Percentiles rank a stretch among this genome's conserved stretches.
These are phyloP conservation scores for Drosera capensis DNA, from an alignment of 148 eudicot genomes.

Conservation along the genomic window DNA sequence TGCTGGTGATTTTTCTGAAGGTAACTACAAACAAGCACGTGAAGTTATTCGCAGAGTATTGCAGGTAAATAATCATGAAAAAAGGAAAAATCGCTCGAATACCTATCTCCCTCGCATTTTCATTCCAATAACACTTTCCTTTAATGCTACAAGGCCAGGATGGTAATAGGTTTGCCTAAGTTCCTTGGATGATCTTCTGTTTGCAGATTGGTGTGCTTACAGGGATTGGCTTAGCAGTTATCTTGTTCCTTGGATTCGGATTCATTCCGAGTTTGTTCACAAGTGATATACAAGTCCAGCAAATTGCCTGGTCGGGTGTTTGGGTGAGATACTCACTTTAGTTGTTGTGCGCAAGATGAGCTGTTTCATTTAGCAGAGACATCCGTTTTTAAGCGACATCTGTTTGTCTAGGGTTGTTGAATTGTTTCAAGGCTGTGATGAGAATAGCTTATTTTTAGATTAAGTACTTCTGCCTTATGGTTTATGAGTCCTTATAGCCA, in stretches of 20 bases:
- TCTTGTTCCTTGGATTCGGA: conserved; percentile 59
- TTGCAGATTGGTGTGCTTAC: conserved; percentile 51
- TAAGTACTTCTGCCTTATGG: too few relatives aligned
- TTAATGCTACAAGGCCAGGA: not conserved
- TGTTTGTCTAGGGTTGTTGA: too few relatives aligned
- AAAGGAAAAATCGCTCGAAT: not conserved
- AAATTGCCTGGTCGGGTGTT: conserved; percentile 62
- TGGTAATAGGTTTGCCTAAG: not conserved
- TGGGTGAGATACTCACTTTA: conserved; percentile 33
- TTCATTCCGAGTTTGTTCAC: conserved; percentile 41
- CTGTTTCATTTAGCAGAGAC: too few relatives aligned
- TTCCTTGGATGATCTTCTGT: not conserved
- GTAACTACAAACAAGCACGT: conserved; percentile 58
- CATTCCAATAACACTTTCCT: not conserved
- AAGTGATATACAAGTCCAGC: conserved; percentile 51
- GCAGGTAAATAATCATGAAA: conserved; percentile 33
- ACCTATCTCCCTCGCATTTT: conserved; percentile 1
- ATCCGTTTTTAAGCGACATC: too few relatives aligned
- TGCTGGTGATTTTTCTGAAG: conserved; percentile 62
- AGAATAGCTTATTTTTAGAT: too few relatives aligned
- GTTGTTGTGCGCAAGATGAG: too few relatives aligned
- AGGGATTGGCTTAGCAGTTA: conserved; percentile 50
- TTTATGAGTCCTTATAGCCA: too few relatives aligned
- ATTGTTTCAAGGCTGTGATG: too few relatives aligned
- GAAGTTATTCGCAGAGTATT: conserved; percentile 60